Conservation (phyloP, 1,284 basidiomycete genomes). For the Vanrija sp. region DNA sequence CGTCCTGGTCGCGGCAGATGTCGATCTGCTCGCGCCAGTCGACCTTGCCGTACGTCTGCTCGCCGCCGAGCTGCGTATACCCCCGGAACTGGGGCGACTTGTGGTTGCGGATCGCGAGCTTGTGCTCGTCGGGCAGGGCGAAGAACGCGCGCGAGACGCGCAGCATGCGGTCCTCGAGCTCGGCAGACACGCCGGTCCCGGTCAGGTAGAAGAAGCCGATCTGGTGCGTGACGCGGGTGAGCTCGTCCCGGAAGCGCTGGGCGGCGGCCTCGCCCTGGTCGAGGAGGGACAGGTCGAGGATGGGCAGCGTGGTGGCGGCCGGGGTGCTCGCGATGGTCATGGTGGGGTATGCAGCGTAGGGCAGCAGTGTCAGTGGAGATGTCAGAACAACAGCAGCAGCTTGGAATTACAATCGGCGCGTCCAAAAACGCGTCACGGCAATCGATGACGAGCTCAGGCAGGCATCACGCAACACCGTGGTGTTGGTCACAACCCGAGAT, state of each 20-base stretch:
- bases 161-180: constrained; percentile 21
- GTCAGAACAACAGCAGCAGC: no score
- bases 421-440: no score
- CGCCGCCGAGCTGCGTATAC: not conserved
- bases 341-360: no score
- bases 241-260: not conserved
- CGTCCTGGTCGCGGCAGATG: not conserved
- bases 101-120: constrained; percentile 26
- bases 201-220: constrained; percentile 30
- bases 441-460: no score
- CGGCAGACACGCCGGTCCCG: constrained; percentile 21
- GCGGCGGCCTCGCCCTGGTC: not conserved
- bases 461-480: no score
- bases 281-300: not conserved
- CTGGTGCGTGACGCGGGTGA: not conserved
- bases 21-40: not conserved
- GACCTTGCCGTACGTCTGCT: not conserved
- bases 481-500: no score
- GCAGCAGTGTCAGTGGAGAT: no score
- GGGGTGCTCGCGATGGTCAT: no score
- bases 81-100: constrained; percentile 6
- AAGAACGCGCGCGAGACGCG: constrained; percentile 24
- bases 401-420: no score
- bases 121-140: constrained; percentile 21
- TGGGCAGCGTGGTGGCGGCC: not conserved